Percentiles rank a stretch among this genome's conserved stretches.
Evolutionary conservation across 148 eudicot species (phyloP).

Genomic region (Mesembryanthemum crystallinum): DNA sequence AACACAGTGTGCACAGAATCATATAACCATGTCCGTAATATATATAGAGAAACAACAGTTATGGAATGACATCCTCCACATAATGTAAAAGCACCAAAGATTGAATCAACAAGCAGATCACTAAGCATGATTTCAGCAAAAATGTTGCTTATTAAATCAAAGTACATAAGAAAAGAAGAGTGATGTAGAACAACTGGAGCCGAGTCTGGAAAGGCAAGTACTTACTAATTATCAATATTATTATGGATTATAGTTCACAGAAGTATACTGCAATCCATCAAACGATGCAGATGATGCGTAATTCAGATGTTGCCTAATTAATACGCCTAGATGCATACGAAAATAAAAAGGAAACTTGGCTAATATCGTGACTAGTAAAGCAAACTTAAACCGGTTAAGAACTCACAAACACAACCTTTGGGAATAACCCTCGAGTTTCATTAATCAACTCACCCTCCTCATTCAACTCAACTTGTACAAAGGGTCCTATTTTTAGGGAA

Average conservation of each 20-base stretch:
- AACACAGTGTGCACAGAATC: not conserved
- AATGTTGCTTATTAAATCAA: not conserved
- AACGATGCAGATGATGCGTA: not conserved
- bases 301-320: too few species aligned
- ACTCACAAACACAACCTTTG: too few species aligned
- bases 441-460: too few species aligned
- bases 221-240: not conserved
- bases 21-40: not conserved
- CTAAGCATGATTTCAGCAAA: not conserved
- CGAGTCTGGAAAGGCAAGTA: too few species aligned
- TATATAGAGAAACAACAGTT: not conserved
- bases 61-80: conserved; percentile 47
- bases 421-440: too few species aligned
- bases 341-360: too few species aligned
- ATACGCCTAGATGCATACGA: too few species aligned
- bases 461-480: too few species aligned
- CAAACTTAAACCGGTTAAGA: too few species aligned
- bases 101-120: not conserved
- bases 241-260: not conserved
- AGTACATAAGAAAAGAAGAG: not conserved
- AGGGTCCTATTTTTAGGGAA: too few species aligned
- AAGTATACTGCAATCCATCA: not conserved
- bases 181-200: not conserved
- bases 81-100: conserved; percentile 37
- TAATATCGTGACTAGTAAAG: too few species aligned